phyloP scores from a whole-genome alignment of 805 yeast genomes.

The Starmerella ratchasimensis region DNA sequence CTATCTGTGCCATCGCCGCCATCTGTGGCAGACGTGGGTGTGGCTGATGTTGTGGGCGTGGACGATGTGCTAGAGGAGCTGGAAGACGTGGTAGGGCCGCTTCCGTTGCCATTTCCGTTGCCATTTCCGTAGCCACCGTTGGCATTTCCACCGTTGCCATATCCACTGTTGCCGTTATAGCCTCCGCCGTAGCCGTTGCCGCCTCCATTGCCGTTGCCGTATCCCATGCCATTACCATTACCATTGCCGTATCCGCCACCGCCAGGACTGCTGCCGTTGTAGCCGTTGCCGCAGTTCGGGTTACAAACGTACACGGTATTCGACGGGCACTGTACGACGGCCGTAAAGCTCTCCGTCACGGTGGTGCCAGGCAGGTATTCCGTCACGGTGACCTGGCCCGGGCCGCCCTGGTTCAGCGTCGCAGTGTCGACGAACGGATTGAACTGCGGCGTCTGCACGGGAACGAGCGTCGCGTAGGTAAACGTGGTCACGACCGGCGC shows the following conservation, averaged over 20 bases:
- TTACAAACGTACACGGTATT: no score
- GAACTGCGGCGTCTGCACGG: neutral
- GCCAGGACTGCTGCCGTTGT: neutral
- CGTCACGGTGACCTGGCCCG: constrained; percentile 1
- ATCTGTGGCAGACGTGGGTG: no score
- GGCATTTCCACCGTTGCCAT: no score
- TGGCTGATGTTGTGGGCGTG: no score
- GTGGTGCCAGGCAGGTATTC: neutral
- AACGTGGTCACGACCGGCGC: neutral
- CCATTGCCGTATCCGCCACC: neutral
- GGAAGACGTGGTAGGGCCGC: no score
- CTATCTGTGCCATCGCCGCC: no score
- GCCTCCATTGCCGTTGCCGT: neutral
- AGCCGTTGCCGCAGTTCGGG: neutral
- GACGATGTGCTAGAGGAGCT: no score
- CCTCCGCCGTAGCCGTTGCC: neutral
- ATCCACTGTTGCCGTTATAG: no score
- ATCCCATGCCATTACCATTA: neutral
- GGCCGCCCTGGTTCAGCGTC: constrained; percentile 1
- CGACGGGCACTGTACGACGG: no score
- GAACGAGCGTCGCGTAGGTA: constrained; percentile 1
- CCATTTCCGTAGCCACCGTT: no score
- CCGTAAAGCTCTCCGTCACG: constrained; percentile 1
- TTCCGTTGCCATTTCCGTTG: no score
- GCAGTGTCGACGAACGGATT: neutral